Conservation (phyloP, 2,329 filamentous ascomycete species). For the Colletotrichum lini region DNA sequence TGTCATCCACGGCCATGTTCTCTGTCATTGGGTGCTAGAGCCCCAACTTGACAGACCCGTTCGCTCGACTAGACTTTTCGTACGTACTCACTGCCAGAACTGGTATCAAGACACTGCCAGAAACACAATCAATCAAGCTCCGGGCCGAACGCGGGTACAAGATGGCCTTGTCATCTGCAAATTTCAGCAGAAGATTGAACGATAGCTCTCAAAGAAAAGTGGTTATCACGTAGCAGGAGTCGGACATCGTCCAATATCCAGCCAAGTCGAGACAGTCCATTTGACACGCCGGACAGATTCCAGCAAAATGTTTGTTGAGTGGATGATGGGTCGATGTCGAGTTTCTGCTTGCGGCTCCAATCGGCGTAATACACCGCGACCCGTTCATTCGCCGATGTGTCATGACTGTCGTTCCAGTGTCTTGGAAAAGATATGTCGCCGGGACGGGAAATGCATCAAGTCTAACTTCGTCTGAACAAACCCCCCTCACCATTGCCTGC, state of each 20-base stretch:
- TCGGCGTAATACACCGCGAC: not conserved
- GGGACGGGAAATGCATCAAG: constrained; percentile 1
- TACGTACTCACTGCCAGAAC: not conserved
- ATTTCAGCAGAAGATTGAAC: too few species aligned
- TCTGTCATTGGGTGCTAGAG: not conserved
- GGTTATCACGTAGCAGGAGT: too few species aligned
- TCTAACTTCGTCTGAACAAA: not conserved
- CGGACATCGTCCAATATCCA: not conserved
- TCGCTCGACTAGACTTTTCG: not conserved
- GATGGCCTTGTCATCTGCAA: not conserved
- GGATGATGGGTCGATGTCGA: not conserved
- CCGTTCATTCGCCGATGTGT: not conserved
- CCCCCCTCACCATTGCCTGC: not conserved
- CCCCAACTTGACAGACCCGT: not conserved
- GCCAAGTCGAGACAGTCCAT: too few species aligned
- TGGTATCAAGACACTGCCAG: not conserved
- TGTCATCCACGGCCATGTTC: not conserved
- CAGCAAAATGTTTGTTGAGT: not conserved
- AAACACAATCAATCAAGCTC: not conserved
- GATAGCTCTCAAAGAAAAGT: too few species aligned
- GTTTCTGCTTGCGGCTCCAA: not conserved
- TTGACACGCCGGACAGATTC: not conserved
- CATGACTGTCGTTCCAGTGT: not conserved
- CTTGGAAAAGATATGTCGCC: not conserved
- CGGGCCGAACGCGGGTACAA: too few species aligned